Evolutionary conservation across 2,329 filamentous ascomycete genomes (phyloP).

Genomic region (Pseudogymnoascus sp.): DNA sequence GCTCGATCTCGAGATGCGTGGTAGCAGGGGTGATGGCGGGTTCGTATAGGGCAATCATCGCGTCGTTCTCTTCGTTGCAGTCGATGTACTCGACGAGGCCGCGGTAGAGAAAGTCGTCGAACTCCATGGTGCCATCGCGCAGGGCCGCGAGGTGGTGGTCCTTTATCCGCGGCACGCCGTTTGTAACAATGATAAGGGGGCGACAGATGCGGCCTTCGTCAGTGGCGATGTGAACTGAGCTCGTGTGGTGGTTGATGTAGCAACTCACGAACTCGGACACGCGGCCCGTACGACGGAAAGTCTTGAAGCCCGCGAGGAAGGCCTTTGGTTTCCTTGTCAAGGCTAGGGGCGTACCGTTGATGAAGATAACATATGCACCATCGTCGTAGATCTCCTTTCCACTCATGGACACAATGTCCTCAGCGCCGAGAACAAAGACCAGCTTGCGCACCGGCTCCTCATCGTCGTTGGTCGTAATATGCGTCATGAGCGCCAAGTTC

Average conservation of each 20-base stretch:
- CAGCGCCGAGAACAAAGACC: slow-evolving; percentile 77
- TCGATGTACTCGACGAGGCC: slow-evolving; percentile 95
- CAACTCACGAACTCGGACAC: slow-evolving; percentile 96
- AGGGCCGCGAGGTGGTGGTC: slow-evolving; percentile 70
- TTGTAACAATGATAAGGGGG: slow-evolving; percentile 90
- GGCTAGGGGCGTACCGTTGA: slow-evolving; percentile 92
- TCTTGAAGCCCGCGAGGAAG: slow-evolving; percentile 78
- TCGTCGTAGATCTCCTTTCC: slow-evolving; percentile 80
- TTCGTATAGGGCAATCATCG: slow-evolving; percentile 85
- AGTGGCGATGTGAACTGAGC: slow-evolving; percentile 87
- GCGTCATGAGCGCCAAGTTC: slow-evolving; percentile 96
- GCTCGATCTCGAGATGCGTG: slow-evolving; percentile 95
- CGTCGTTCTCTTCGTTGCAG: slow-evolving; percentile 97
- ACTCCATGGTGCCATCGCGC: slow-evolving; percentile 74
- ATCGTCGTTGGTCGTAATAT: slow-evolving; percentile 94
- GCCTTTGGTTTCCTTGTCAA: slow-evolving; percentile 77
- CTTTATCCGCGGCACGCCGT: slow-evolving; percentile 72
- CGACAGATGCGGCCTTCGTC: slow-evolving; percentile 96
- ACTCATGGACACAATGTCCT: slow-evolving; percentile 69
- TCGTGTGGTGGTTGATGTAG: slow-evolving; percentile 88
- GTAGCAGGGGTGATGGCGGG: slow-evolving; percentile 72
- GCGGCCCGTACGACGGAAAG: slow-evolving; percentile 77
- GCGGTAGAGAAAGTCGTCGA: slow-evolving; percentile 86
- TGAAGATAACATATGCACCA: slow-evolving; percentile 81
- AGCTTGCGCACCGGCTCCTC: slow-evolving; percentile 83